These are phyloP conservation scores for Candolleomyces eurysporus DNA, from an alignment of 768 basidiomycete species.

Conservation along the genomic window DNA sequence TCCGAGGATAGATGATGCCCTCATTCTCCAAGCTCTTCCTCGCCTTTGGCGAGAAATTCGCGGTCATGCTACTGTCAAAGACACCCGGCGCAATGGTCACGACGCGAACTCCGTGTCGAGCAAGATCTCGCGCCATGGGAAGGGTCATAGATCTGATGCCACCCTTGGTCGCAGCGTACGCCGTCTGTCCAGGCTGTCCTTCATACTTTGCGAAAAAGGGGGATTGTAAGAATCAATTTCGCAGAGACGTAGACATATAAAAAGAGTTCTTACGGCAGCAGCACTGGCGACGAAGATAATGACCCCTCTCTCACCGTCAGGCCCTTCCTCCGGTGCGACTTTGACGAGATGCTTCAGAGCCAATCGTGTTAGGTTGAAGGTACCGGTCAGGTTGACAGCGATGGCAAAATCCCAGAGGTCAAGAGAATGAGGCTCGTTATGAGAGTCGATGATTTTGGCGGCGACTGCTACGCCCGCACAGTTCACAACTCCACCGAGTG, in stretches of 20 bases:
- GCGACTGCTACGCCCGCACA: slow-evolving; percentile 53
- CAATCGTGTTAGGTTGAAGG: slow-evolving; percentile 58
- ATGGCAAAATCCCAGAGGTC: slow-evolving; percentile 53
- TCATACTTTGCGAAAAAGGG: slow-evolving; percentile 38
- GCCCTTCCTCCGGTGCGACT: slow-evolving; percentile 42
- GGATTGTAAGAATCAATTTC: not conserved
- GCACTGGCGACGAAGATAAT: slow-evolving; percentile 56
- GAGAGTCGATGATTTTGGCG: slow-evolving; percentile 44
- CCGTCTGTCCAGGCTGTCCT: slow-evolving; percentile 56
- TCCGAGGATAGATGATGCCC: slow-evolving; percentile 40
- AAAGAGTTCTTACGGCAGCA: slow-evolving; percentile 37
- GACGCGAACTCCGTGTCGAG: slow-evolving; percentile 50
- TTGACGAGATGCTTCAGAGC: slow-evolving; percentile 49
- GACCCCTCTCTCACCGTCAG: slow-evolving; percentile 56
- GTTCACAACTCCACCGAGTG: slow-evolving; percentile 59
- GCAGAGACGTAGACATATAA: not conserved
- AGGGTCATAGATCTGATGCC: slow-evolving; percentile 56
- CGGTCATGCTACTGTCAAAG: slow-evolving; percentile 47
- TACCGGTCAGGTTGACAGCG: slow-evolving; percentile 54
- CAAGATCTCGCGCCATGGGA: slow-evolving; percentile 59
- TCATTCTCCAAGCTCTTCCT: slow-evolving; percentile 37
- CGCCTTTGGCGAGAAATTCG: slow-evolving; percentile 32
- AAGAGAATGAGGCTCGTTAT: slow-evolving; percentile 45
- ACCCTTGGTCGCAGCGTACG: slow-evolving; percentile 57
- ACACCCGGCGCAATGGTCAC: slow-evolving; percentile 56